A percentile compares a stretch with the other conserved stretches of the same genome.
Conservation (phyloP, 768 basidiomycete genomes). For the Mycena kentingensis region DNA sequence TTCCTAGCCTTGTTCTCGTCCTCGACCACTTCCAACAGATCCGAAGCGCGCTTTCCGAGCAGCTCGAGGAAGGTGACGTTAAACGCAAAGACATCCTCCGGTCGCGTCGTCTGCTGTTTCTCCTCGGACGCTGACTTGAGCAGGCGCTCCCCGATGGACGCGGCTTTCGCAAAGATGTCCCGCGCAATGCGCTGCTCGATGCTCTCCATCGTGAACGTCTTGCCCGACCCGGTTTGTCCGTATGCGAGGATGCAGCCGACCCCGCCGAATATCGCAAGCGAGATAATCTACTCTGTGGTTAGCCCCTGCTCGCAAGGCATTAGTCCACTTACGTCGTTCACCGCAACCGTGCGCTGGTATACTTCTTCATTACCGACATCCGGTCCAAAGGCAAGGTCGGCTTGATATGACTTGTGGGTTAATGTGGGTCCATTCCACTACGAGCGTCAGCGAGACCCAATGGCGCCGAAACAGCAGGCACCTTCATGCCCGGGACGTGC, state of each 20-base stretch:
- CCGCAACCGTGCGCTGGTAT: slow-evolving; percentile 34
- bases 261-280: slow-evolving; percentile 33
- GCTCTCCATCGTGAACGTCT: slow-evolving; percentile 38
- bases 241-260: slow-evolving; percentile 36
- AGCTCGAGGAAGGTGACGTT: slow-evolving; percentile 37
- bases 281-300: slow-evolving; percentile 24
- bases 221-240: slow-evolving; percentile 36
- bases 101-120: background rate
- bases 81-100: slow-evolving; percentile 33
- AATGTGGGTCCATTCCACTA: slow-evolving; percentile 39
- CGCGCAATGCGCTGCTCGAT: slow-evolving; percentile 36
- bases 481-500: slow-evolving; percentile 39
- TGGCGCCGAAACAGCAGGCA: background rate
- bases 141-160: slow-evolving; percentile 23
- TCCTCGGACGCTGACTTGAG: slow-evolving; percentile 19
- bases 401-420: slow-evolving; percentile 34
- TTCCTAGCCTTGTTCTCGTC: slow-evolving; percentile 29
- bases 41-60: slow-evolving; percentile 32
- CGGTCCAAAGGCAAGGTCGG: slow-evolving; percentile 38
- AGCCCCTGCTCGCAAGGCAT: background rate
- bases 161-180: slow-evolving; percentile 33
- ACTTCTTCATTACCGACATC: slow-evolving; percentile 36
- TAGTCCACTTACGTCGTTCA: slow-evolving; percentile 30
- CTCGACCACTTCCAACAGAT: slow-evolving; percentile 31
- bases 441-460: background rate